Base-by-base conservation (phyloP, 352 stramenopile species). In the Phytophthora sp. region DNA sequence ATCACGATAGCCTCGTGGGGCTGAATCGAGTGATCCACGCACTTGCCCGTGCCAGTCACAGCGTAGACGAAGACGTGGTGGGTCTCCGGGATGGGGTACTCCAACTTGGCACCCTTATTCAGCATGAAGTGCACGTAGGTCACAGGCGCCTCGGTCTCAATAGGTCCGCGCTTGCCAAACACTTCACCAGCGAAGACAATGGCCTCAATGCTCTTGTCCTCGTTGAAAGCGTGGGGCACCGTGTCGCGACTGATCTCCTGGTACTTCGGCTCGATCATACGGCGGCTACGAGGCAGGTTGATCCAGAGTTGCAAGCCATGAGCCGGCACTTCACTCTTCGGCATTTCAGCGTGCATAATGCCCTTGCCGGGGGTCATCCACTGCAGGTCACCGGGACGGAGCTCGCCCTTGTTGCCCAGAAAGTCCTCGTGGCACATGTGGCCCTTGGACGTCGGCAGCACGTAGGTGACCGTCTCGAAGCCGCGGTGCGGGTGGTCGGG, bases 401-500 rank as follows among this genome's bases (percentile, higher is more conserved):
- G 43, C 45, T 72, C 53, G 28, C 74, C 74, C 34, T 81, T 76
- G 61, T 86, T 74, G 39, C 77, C 72, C 2, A 76, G 51, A 45
- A 86, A 94, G 76, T 98, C 91, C 35, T 92, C 72, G 72, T 98
- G 91, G 6, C 69, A 56, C 66, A 97, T 90, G 24, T 88, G 79
- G 43, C 93, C 91, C 58, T 91, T 74, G 42, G 70, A 79, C 15
- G 62, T 53, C 11, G 74, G 77, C 23, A 97, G 64, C 58, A 94
- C 76, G 71, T 96, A 97, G 20, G 93, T 97, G 5, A 98, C 73
- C 2, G 90, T 97, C 43, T 96, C 77, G 66, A 97, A 98, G 28
- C 91, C 91, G 42, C 88, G 72, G 73, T 98, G 92, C 18, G 89
- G 88, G 78, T 98, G 92, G 23, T 88, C 72, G 0, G 91, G 87